Evolutionary conservation across 192 early-diverging fungal species (phyloP).

Genomic region (Podila horticola): DNA sequence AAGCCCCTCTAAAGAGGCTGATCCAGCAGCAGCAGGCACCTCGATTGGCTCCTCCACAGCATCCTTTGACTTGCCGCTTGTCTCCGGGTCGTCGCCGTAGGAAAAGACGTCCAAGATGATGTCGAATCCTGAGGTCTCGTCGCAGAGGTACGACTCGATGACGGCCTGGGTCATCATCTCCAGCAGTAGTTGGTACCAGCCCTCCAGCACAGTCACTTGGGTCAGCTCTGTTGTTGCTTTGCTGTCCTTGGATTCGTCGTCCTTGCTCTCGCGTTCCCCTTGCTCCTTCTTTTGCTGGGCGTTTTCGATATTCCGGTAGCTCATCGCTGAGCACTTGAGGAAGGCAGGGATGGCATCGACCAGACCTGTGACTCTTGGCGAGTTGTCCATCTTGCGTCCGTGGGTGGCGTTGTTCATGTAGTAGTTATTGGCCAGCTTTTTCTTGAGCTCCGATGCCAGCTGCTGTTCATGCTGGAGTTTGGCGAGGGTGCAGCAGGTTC

Average conservation of each 20-base stretch:
- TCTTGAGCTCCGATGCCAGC: constrained; percentile 35
- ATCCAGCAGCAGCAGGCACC: neutral
- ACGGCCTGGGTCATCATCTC: constrained; percentile 65
- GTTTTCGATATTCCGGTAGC: constrained; percentile 48
- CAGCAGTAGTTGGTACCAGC: constrained; percentile 61
- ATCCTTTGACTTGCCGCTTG: constrained; percentile 34
- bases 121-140: constrained; percentile 56
- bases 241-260: neutral
- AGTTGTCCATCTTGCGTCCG: constrained; percentile 26
- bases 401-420: constrained; percentile 26
- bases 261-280: constrained; percentile 4
- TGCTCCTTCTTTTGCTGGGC: constrained; percentile 18
- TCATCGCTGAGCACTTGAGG: constrained; percentile 59
- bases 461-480: constrained; percentile 52
- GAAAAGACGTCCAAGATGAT: constrained; percentile 63
- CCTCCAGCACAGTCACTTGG: constrained; percentile 56
- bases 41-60: constrained; percentile 29
- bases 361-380: constrained; percentile 42
- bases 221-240: constrained; percentile 14
- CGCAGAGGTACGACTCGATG: constrained; percentile 63
- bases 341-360: constrained; percentile 65
- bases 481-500: constrained; percentile 44
- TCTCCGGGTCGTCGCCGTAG: constrained; percentile 62
- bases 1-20: constrained; percentile 43
- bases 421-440: constrained; percentile 47